Evolutionary conservation across 192 early-diverging fungal genomes (phyloP).

Genomic region (Podila horticola): DNA sequence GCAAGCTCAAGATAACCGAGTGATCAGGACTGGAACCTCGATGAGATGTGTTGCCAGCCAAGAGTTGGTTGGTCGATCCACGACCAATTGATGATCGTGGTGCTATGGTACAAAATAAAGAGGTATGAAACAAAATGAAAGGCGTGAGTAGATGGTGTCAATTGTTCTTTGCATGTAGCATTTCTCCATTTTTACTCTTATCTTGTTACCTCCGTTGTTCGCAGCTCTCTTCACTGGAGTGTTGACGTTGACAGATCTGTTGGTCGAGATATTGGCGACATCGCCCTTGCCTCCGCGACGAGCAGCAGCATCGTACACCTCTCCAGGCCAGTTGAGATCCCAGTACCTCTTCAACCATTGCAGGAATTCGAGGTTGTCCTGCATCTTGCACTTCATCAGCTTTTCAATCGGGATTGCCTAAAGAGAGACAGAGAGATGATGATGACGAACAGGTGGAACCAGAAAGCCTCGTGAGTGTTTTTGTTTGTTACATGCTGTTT

Average conservation of each 20-base stretch:
- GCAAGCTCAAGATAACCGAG: slow-evolving; percentile 76
- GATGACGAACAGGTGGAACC: background rate
- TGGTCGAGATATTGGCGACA: slow-evolving; percentile 22
- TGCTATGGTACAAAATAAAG: background rate
- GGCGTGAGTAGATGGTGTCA: background rate
- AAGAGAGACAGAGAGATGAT: background rate
- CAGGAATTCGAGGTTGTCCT: slow-evolving; percentile 98
- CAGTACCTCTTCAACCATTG: slow-evolving; percentile 95
- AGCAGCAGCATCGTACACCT: slow-evolving; percentile 82
- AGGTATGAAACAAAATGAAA: background rate
- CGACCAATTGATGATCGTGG: background rate
- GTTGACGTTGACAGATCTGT: slow-evolving; percentile 36
- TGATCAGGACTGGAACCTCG: slow-evolving; percentile 33
- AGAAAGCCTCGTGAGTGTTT: background rate
- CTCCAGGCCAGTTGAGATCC: slow-evolving; percentile 86
- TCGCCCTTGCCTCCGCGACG: slow-evolving; percentile 61
- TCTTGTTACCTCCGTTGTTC: slow-evolving; percentile 44
- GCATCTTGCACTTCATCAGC: slow-evolving; percentile 95
- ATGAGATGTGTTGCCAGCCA: slow-evolving; percentile 25
- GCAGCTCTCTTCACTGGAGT: slow-evolving; percentile 36
- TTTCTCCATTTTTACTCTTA: background rate
- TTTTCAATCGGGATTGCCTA: slow-evolving; percentile 87
- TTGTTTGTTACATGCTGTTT: background rate
- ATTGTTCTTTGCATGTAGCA: background rate
- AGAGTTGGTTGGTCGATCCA: slow-evolving; percentile 19